Evolutionary conservation across 1,284 basidiomycete species (phyloP).

Genomic region (Pseudozyma sp.): DNA sequence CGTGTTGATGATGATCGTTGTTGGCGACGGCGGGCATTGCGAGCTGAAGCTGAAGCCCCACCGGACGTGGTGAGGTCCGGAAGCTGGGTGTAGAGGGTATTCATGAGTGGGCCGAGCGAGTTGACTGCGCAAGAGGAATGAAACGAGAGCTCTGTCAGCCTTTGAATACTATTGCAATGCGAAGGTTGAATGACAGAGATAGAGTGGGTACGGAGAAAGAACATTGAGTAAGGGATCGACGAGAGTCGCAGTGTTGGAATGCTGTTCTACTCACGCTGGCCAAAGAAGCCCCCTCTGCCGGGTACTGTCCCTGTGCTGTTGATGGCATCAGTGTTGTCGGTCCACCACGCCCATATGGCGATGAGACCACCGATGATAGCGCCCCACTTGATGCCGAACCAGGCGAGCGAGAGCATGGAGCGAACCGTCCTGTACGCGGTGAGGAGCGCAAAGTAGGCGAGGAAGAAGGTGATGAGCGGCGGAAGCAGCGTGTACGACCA

Average conservation of each 20-base stretch:
- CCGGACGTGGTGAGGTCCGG: conserved; percentile 15
- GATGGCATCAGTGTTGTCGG: conserved; percentile 47
- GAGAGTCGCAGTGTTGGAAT: neutral
- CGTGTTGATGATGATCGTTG: conserved; percentile 11
- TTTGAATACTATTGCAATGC: conserved; percentile 20
- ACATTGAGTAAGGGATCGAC: conserved; percentile 4
- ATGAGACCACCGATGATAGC: conserved; percentile 51
- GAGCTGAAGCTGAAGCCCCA: conserved; percentile 6
- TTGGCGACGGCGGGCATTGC: conserved; percentile 12
- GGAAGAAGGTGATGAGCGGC: conserved; percentile 54
- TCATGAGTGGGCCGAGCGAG: conserved; percentile 34
- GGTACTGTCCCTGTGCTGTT: conserved; percentile 34
- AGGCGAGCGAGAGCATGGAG: conserved; percentile 42
- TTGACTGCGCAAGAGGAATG: conserved; percentile 20
- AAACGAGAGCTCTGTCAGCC: conserved; percentile 19
- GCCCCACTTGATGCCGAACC: conserved; percentile 61
- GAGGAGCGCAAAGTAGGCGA: conserved; percentile 55
- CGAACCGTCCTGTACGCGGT: conserved; percentile 54
- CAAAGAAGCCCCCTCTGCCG: conserved; percentile 23
- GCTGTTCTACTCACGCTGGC: conserved; percentile 34
- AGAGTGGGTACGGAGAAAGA: neutral
- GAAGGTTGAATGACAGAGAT: neutral
- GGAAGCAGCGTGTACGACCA: conserved; percentile 55
- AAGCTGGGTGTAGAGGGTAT: conserved; percentile 42
- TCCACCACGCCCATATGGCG: conserved; percentile 59